phyloP scores from a whole-genome alignment of 306 rosid genomes.

The Pyrus betulifolia region DNA sequence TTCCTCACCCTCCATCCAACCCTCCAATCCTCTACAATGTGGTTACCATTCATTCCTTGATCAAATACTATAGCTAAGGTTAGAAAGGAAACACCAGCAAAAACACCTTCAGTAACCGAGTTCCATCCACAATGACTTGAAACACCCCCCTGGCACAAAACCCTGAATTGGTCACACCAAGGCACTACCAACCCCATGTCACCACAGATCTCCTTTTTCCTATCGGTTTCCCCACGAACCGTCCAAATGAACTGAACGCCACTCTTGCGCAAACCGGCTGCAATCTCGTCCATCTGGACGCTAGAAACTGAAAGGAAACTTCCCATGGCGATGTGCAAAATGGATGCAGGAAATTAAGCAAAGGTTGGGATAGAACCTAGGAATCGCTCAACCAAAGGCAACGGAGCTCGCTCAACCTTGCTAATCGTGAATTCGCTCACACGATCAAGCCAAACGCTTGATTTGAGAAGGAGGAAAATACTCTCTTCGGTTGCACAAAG shows the following conservation, averaged over 20 bases:
- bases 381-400: too few species aligned
- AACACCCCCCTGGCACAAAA: slow-evolving; percentile 37
- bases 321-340: slow-evolving; percentile 29
- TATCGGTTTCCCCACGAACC: slow-evolving; percentile 15
- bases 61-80: slow-evolving; percentile 23
- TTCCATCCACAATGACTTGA: slow-evolving; percentile 44
- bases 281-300: slow-evolving; percentile 37
- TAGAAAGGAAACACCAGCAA: slow-evolving; percentile 28
- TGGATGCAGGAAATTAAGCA: too few species aligned
- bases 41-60: slow-evolving; percentile 29
- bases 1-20: slow-evolving; percentile 23
- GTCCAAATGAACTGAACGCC: slow-evolving; percentile 35
- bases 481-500: too few species aligned
- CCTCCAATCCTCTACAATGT: slow-evolving; percentile 40
- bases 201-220: slow-evolving; percentile 13
- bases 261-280: slow-evolving; percentile 20
- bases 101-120: slow-evolving; percentile 29
- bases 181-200: slow-evolving; percentile 21
- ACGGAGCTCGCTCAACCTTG: too few species aligned
- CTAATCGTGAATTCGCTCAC: too few species aligned
- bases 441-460: too few species aligned
- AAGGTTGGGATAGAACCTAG: too few species aligned
- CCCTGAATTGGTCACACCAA: slow-evolving; percentile 48
- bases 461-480: too few species aligned
- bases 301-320: slow-evolving; percentile 29